Percentiles rank a stretch among this genome's conserved stretches.
These are phyloP conservation scores for Trichoderma gracile DNA, from an alignment of 2,329 filamentous ascomycete species.

Conservation along the genomic window DNA sequence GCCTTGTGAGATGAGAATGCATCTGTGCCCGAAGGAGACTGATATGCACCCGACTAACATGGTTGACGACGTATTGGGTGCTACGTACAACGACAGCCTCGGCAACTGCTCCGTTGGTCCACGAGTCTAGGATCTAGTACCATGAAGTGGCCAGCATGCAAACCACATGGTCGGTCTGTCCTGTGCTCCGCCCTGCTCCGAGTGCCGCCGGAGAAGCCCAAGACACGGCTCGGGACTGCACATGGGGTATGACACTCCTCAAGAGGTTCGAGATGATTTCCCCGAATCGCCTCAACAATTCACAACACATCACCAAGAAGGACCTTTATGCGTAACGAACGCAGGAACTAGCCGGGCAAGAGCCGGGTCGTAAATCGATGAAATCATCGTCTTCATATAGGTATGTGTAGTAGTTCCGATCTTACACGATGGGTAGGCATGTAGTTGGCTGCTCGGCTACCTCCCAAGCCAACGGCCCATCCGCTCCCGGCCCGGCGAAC, in stretches of 20 bases:
- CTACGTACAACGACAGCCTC: too few relatives aligned
- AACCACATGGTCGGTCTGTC: neutral
- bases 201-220: neutral
- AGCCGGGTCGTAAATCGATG: too few relatives aligned
- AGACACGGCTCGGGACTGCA: neutral
- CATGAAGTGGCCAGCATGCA: neutral
- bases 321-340: too few relatives aligned
- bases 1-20: neutral
- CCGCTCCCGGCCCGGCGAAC: conserved; percentile 22
- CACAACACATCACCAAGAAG: too few relatives aligned
- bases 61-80: too few relatives aligned
- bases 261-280: too few relatives aligned
- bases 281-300: too few relatives aligned
- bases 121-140: neutral
- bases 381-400: too few relatives aligned
- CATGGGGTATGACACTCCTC: neutral
- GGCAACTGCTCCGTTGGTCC: neutral
- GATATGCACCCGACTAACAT: neutral
- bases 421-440: neutral
- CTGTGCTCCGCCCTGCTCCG: neutral
- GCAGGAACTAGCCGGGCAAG: too few relatives aligned
- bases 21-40: neutral
- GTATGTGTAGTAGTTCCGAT: neutral
- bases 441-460: conserved; percentile 4
- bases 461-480: neutral